Evolutionary conservation across 1,284 basidiomycete species (phyloP).

Genomic region (Vanrija sp.): DNA sequence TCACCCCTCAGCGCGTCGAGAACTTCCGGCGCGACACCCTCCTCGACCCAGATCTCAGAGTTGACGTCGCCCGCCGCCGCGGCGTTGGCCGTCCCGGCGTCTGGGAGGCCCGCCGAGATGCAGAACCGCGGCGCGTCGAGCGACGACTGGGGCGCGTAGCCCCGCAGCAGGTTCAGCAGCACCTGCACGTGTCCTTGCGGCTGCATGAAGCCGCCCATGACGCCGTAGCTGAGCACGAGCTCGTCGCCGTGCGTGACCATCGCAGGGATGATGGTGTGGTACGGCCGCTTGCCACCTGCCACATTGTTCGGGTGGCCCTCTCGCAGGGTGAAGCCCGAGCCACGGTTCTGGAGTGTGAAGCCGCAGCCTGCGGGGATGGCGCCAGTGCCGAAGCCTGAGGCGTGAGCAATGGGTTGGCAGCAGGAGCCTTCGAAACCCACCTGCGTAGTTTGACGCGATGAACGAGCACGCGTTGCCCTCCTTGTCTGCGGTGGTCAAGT

Average conservation of each 20-base stretch:
- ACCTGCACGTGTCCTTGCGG: slow-evolving; percentile 83
- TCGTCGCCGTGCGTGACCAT: slow-evolving; percentile 78
- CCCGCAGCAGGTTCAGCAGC: slow-evolving; percentile 54
- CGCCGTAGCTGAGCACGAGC: slow-evolving; percentile 81
- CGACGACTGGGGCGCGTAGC: slow-evolving; percentile 60
- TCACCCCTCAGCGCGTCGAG: slow-evolving; percentile 61
- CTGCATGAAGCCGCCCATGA: slow-evolving; percentile 94
- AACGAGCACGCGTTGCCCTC: slow-evolving; percentile 81
- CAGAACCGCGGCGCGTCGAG: slow-evolving; percentile 90
- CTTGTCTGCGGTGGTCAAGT: slow-evolving; percentile 77
- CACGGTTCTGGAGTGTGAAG: slow-evolving; percentile 89
- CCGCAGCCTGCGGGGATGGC: slow-evolving; percentile 85
- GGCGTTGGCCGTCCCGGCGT: slow-evolving; percentile 53
- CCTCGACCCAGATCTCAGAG: slow-evolving; percentile 82
- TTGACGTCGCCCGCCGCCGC: slow-evolving; percentile 61
- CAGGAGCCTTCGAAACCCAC: slow-evolving; percentile 6
- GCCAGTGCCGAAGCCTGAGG: slow-evolving; percentile 51
- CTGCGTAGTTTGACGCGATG: slow-evolving; percentile 81
- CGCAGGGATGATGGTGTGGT: slow-evolving; percentile 91
- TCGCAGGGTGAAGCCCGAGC: slow-evolving; percentile 72
- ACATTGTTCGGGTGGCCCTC: slow-evolving; percentile 75
- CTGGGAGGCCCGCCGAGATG: slow-evolving; percentile 77
- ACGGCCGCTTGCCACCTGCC: slow-evolving; percentile 76
- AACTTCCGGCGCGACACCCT: slow-evolving; percentile 64
- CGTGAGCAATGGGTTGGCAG: slow-evolving; percentile 49